phyloP scores from a whole-genome alignment of 805 yeast species.

The Saccharomyces mikatae region DNA sequence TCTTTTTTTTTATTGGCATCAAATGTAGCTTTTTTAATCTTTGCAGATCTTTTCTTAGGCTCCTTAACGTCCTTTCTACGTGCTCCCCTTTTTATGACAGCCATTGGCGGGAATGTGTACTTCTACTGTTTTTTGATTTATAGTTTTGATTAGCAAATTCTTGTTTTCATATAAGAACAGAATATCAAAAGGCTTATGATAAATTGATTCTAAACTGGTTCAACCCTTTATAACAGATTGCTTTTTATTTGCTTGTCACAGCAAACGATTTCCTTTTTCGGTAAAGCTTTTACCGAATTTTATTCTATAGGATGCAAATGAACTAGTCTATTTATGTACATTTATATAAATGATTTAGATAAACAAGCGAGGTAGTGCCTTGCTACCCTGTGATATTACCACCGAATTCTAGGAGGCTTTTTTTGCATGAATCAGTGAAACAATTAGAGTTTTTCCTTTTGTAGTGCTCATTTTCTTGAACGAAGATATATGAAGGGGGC shows the following conservation, averaged over 20 bases:
- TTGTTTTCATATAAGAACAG: neutral
- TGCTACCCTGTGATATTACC: neutral
- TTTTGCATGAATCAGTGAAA: neutral
- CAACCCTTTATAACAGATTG: neutral
- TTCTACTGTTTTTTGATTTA: neutral
- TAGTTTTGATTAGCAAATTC: neutral
- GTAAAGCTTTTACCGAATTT: neutral
- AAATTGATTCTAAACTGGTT: neutral
- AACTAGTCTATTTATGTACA: neutral
- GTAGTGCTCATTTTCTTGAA: neutral
- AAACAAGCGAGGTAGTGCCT: neutral
- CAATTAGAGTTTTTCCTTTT: neutral
- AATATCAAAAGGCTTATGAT: neutral
- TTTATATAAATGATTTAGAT: neutral
- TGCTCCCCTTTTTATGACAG: constrained; percentile 67
- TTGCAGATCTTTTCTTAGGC: constrained; percentile 47
- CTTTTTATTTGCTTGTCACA: neutral
- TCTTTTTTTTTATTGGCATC: constrained; percentile 85
- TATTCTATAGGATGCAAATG: neutral
- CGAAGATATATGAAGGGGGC: neutral
- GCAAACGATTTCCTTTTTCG: neutral
- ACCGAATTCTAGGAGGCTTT: neutral
- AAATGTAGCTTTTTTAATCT: constrained; percentile 80
- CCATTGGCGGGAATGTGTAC: constrained; percentile 39
- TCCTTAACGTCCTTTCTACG: constrained; percentile 46